Base-by-base conservation (phyloP, 75 land plant species). In the Picea glauca region DNA sequence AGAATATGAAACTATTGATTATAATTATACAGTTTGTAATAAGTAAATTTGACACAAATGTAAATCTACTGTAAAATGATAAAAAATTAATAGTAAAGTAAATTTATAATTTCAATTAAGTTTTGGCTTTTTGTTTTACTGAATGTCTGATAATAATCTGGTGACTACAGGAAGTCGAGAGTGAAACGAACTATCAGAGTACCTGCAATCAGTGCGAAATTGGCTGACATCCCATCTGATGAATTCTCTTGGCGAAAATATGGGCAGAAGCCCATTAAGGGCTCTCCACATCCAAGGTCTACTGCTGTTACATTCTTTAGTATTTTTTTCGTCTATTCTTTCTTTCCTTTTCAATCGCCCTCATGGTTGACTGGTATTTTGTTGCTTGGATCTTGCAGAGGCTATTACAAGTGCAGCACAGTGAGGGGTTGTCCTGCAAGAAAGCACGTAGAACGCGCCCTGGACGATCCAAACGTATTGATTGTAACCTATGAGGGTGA, bases 181-280 rank as follows among this genome's bases (percentile, higher is more conserved):
- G 81, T 86, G 82, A 92, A 90, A 87, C 84, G 79, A 60, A 87
- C 86, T 12, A 85, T 92, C 12, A 80, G 81, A 30, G 94, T 94
- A 4, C 94, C 92, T 58, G 96, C 95, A 32, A 88, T 92, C 11
- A 94, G 96, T 76, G 63, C 84, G 17, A 92, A 90, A 81, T 77
- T 90, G 78, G 96, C 91, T 23, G 94, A 94, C 64, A 94, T 94
- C 54, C 96, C 94, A 21, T 79, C 91, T 38, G 96, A 94, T 77
- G 95, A 94, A 76, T 92, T 85, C 77, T 94, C 96, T 15, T 92
- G 94, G 94, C 85, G 91, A 26, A 92, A 93, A 77, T 93, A 93
- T 80, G 95, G 93, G 2, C 93, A 91, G 76, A 93, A 93, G 85
- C 93, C 95, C 26, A 89, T 93, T 82, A 91, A 93, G 81, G 93